Percentiles rank a stretch among this genome's conserved stretches.
These are phyloP conservation scores for Hansfordia pulvinata DNA, from an alignment of 2,329 filamentous ascomycete species.

Conservation along the genomic window DNA sequence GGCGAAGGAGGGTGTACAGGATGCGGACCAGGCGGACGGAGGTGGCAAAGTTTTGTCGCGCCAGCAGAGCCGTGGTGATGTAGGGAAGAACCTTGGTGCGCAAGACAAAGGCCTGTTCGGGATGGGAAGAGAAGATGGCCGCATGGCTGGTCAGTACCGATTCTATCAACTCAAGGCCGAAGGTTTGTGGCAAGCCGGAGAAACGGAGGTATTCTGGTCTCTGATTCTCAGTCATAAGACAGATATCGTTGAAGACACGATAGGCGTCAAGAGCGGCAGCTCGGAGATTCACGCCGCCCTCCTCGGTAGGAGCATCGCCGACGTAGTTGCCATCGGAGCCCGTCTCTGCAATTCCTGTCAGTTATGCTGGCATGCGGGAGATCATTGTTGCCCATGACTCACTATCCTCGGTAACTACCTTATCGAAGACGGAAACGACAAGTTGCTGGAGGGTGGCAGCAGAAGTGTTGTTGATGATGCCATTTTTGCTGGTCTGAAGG, in stretches of 20 bases:
- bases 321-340: slow-evolving; percentile 39
- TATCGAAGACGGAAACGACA: slow-evolving; percentile 85
- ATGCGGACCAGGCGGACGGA: slow-evolving; percentile 75
- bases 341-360: slow-evolving; percentile 25
- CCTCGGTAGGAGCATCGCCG: slow-evolving; percentile 53
- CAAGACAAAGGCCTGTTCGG: slow-evolving; percentile 70
- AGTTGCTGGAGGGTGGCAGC: slow-evolving; percentile 94
- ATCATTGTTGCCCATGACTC: slow-evolving; percentile 24
- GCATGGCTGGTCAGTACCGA: slow-evolving; percentile 78
- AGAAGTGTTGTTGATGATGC: slow-evolving; percentile 88
- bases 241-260: slow-evolving; percentile 79
- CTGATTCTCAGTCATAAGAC: slow-evolving; percentile 73
- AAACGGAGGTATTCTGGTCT: slow-evolving; percentile 72
- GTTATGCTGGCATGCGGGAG: too few species aligned
- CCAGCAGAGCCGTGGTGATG: slow-evolving; percentile 63
- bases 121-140: slow-evolving; percentile 63
- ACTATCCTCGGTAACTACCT: slow-evolving; percentile 74
- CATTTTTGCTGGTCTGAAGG: slow-evolving; percentile 81
- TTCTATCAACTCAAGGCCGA: slow-evolving; percentile 84
- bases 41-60: slow-evolving; percentile 65
- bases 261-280: slow-evolving; percentile 78
- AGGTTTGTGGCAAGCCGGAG: slow-evolving; percentile 63
- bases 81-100: slow-evolving; percentile 71
- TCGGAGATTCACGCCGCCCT: slow-evolving; percentile 52
- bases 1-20: slow-evolving; percentile 65